phyloP scores from a whole-genome alignment of 2,329 filamentous ascomycete genomes.

The Coniella vitis region DNA sequence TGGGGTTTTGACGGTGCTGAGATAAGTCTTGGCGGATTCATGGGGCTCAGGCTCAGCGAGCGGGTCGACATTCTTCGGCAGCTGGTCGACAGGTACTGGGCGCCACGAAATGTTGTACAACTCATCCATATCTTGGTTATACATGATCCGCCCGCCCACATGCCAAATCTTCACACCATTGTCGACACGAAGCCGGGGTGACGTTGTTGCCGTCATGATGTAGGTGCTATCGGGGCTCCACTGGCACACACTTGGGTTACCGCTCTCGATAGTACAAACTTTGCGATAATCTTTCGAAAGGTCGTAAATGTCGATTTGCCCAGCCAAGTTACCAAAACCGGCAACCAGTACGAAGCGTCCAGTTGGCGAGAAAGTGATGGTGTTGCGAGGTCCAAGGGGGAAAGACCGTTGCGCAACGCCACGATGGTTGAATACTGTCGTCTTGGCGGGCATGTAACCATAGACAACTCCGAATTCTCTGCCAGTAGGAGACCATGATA shows the following conservation, averaged over 20 bases:
- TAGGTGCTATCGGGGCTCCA: constrained; percentile 96
- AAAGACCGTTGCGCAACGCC: constrained; percentile 80
- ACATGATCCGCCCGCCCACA: constrained; percentile 81
- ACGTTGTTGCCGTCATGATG: constrained; percentile 96
- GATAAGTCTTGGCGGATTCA: constrained; percentile 71
- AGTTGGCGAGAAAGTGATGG: constrained; percentile 88
- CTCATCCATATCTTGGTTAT: constrained; percentile 91
- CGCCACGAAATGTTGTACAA: constrained; percentile 88
- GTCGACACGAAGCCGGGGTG: constrained; percentile 88
- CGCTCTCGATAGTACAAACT: constrained; percentile 87
- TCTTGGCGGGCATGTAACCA: constrained; percentile 98
- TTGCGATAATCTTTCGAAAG: constrained; percentile 90
- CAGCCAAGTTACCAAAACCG: constrained; percentile 94
- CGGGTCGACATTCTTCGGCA: constrained; percentile 57
- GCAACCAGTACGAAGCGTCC: constrained; percentile 90
- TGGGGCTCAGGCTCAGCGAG: constrained; percentile 72
- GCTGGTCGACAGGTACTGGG: constrained; percentile 58
- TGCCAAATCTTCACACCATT: constrained; percentile 97
- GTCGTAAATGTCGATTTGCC: constrained; percentile 97
- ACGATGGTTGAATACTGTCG: constrained; percentile 91
- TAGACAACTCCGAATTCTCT: constrained; percentile 98
- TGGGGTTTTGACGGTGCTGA: constrained; percentile 84
- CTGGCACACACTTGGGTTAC: constrained; percentile 91
- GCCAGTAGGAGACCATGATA: constrained; percentile 70
- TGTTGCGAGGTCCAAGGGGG: constrained; percentile 83